Base-by-base conservation (phyloP, 164 flowering plant genomes). In the Warburgia ugandensis region DNA sequence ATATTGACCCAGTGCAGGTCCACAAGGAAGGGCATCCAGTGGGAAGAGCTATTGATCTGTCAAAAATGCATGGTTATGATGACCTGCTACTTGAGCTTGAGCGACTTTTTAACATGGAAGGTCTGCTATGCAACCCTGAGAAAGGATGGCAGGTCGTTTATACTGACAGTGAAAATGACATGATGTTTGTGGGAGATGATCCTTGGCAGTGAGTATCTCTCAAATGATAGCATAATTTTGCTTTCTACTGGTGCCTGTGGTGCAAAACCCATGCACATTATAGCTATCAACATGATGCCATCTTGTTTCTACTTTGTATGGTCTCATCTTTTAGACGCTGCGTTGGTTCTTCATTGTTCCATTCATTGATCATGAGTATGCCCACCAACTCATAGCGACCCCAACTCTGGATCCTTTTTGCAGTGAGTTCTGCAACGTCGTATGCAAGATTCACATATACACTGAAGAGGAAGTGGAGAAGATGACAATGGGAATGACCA, bases 21-120 rank as follows among this genome's bases (percentile, higher is more conserved):
- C 95, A 87, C 78, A 91, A 83, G 69, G 94, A 91, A 81, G 97
- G 97, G 8, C 83, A 71, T 65, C 52, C 77, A 64, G 92, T 91
- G 16, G 96, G 94, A 50, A 80, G 97, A 73, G 86, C 94, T 29
- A 67, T 91, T 50, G 94, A 86, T 71, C 86, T 91, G 50, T 77
- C 92, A 2, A 79, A 73, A 55, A 51, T 91, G 39, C 60, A 76
- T 62, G 68, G 89, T 27, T 91, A 91, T 41, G 52, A 46, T 44
- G 97, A 86, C 10, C 66, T 91, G 66, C 41, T 81, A 6, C 58
- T 21, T 23, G 92, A 91, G 48, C 77, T 91, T 20, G 97, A 91
- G 60, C 65, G 71, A 21, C 64, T 91, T n/a, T 91, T 91, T 52
- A 58, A 69, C 65, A 86, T 91, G 94, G 92, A 91, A 55, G 97